Conservation (phyloP, 306 rosid genomes). For the Inga oerstediana region DNA sequence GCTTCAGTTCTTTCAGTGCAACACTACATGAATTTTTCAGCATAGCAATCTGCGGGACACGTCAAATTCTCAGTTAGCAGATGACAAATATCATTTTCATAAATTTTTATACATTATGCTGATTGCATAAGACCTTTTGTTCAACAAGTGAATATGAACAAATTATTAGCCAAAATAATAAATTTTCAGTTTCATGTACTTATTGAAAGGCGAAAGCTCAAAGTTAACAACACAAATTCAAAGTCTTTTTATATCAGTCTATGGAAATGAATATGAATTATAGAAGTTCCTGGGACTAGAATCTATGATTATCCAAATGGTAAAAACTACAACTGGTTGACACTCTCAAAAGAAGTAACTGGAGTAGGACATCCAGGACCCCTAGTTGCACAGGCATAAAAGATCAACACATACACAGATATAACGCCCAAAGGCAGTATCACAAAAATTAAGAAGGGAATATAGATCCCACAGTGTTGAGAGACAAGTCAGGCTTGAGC, state of each 20-base stretch:
- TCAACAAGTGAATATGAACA: constrained; percentile 1
- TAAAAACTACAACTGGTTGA: constrained; percentile 6
- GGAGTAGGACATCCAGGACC: background rate
- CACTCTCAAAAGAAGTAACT: background rate
- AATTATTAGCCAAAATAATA: constrained; percentile 4
- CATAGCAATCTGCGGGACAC: constrained; percentile 66
- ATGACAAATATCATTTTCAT: constrained; percentile 20
- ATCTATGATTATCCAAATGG: background rate
- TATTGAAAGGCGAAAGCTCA: background rate
- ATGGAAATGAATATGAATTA: constrained; percentile 4
- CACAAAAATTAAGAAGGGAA: background rate
- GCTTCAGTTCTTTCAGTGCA: constrained; percentile 62
- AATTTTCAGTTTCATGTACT: constrained; percentile 17
- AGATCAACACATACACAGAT: constrained; percentile 6
- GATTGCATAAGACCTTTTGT: constrained; percentile 8
- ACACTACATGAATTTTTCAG: constrained; percentile 61
- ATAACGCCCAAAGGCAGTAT: constrained; percentile 16
- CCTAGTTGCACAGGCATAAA: constrained; percentile 13
- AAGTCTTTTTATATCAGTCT: constrained; percentile 15
- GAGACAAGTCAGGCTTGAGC: constrained; percentile 12
- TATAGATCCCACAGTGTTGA: background rate
- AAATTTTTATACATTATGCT: background rate
- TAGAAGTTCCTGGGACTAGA: background rate
- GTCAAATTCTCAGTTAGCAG: constrained; percentile 36
- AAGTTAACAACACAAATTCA: constrained; percentile 16